A percentile compares a stretch with the other conserved stretches of the same genome.
phyloP scores from a whole-genome alignment of 108 stramenopile genomes.

The Seminavis robusta region DNA sequence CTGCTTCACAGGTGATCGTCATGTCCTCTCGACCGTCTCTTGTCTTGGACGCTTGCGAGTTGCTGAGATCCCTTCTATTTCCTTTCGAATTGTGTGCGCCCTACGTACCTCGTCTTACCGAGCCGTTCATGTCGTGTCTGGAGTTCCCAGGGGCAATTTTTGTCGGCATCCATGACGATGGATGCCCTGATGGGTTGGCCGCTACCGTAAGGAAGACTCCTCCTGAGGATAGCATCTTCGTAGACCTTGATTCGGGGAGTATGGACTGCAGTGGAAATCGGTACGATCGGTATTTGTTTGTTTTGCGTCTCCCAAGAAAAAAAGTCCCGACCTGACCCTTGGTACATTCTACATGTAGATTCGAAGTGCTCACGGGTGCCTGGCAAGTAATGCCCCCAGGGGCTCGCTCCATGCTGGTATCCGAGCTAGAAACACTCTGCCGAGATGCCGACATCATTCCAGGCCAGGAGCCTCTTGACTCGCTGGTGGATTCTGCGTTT shows the following conservation, averaged over 20 bases:
- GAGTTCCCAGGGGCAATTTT: conserved; percentile 87
- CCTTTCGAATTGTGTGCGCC: conserved; percentile 86
- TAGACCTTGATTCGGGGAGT: conserved; percentile 75
- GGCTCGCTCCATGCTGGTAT: conserved; percentile 60
- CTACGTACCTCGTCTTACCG: conserved; percentile 80
- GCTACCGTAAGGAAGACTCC: conserved; percentile 47
- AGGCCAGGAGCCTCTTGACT: conserved; percentile 81
- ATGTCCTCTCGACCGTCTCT: conserved; percentile 77
- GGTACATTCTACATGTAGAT: no score
- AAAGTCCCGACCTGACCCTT: not conserved
- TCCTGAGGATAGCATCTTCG: conserved; percentile 83
- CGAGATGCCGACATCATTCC: conserved; percentile 75
- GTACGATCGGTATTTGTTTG: no score
- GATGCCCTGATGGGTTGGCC: conserved; percentile 55
- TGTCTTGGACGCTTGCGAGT: conserved; percentile 80
- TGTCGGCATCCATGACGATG: conserved; percentile 85
- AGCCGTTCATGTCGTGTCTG: conserved; percentile 77
- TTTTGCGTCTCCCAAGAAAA: not conserved
- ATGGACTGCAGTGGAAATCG: conserved; percentile 69
- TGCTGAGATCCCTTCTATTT: conserved; percentile 72
- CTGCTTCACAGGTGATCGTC: conserved; percentile 49
- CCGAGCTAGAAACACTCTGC: conserved; percentile 79
- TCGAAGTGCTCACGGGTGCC: conserved; percentile 55
- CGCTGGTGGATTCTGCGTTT: conserved; percentile 54
- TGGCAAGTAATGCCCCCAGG: conserved; percentile 74